phyloP scores from a whole-genome alignment of 805 yeast genomes.

The Schwanniomyces vanrijiae region DNA sequence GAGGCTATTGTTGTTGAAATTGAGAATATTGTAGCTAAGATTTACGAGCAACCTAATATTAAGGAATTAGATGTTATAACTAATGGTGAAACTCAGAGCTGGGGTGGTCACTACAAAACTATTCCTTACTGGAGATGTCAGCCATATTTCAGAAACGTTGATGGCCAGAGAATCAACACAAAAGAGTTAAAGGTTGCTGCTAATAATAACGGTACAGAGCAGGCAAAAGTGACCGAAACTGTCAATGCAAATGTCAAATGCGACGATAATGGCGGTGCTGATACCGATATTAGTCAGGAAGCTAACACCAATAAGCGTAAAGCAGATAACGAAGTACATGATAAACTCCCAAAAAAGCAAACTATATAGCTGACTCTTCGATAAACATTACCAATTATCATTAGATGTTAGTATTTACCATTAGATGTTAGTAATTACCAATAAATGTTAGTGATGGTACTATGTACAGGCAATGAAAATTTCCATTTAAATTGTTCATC shows the following conservation, averaged over 20 bases:
- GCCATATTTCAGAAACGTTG: constrained; percentile 88
- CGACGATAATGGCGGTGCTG: too few relatives aligned
- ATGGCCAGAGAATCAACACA: constrained; percentile 59
- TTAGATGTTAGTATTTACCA: too few relatives aligned
- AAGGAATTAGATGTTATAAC: constrained; percentile 54
- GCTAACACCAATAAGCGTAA: not conserved
- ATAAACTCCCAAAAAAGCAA: not conserved
- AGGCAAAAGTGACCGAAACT: not conserved
- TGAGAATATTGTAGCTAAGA: constrained; percentile 61
- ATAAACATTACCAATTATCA: not conserved
- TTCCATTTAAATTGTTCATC: not conserved
- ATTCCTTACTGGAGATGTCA: constrained; percentile 97
- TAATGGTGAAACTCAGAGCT: constrained; percentile 53
- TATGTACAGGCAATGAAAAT: not conserved
- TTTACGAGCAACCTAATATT: constrained; percentile 54
- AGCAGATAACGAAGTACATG: not conserved
- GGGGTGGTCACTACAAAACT: constrained; percentile 81
- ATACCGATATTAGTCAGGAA: too few relatives aligned
- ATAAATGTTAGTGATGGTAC: too few relatives aligned
- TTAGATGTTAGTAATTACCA: not conserved
- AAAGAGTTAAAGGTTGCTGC: constrained; percentile 41
- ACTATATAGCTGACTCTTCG: not conserved
- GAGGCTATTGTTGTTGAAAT: constrained; percentile 59
- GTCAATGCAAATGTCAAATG: too few relatives aligned
- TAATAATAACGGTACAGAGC: constrained; percentile 7